Percentiles rank a stretch among this genome's conserved stretches.
Evolutionary conservation across 208 protist species (phyloP).

Genomic region (Trypanosoma rangeli): DNA sequence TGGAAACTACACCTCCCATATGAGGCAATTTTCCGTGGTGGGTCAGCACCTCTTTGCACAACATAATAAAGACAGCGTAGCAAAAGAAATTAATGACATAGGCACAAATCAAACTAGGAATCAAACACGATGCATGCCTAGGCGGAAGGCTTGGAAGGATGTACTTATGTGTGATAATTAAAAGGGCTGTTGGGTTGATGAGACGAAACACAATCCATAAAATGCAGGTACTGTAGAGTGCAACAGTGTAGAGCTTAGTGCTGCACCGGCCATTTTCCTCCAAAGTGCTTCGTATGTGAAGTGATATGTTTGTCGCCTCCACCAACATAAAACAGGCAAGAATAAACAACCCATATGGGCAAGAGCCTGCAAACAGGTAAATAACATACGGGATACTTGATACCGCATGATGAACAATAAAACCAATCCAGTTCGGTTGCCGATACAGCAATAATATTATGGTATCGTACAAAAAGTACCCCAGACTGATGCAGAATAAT

Average conservation of each 20-base stretch:
- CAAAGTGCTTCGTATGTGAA: constrained; percentile 39
- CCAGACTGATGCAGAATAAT: constrained; percentile 34
- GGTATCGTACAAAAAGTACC: constrained; percentile 48
- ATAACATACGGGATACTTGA: constrained; percentile 47
- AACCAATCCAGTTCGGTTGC: constrained; percentile 38
- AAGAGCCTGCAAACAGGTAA: constrained; percentile 39
- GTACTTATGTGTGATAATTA: constrained; percentile 33
- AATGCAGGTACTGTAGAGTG: constrained; percentile 34
- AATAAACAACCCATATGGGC: constrained; percentile 43
- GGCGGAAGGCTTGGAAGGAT: constrained; percentile 30
- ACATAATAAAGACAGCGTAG: constrained; percentile 38
- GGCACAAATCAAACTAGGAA: constrained; percentile 37
- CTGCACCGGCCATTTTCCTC: constrained; percentile 29
- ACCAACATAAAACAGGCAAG: constrained; percentile 50
- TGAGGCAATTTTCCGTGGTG: constrained; percentile 17
- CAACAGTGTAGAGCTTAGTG: constrained; percentile 22
- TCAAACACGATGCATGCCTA: constrained; percentile 24
- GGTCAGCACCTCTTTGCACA: constrained; percentile 30
- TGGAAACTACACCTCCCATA: not conserved
- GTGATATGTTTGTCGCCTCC: constrained; percentile 48
- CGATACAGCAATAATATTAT: constrained; percentile 34
- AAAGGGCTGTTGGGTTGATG: constrained; percentile 28
- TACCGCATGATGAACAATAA: constrained; percentile 40
- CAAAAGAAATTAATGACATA: constrained; percentile 52
- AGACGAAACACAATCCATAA: constrained; percentile 52